phyloP scores from a whole-genome alignment of 139 green algal species.

The Tetraselmis striata region DNA sequence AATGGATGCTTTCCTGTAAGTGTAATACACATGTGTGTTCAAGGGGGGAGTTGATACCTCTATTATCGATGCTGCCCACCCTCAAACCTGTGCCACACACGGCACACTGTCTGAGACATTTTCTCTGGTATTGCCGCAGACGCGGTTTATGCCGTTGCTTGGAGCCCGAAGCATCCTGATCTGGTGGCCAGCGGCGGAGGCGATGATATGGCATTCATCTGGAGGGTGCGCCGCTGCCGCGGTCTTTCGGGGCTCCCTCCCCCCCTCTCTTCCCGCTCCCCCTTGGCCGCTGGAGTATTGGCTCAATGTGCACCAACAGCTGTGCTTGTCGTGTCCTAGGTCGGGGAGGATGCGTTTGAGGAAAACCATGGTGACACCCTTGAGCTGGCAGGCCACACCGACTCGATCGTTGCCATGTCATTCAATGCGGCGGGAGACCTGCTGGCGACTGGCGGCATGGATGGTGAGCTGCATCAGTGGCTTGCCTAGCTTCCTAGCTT shows the following conservation, averaged over 20 bases:
- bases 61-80: no score
- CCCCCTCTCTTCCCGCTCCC: background rate
- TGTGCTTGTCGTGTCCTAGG: slow-evolving; percentile 13
- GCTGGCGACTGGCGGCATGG: slow-evolving; percentile 80
- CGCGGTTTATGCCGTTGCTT: slow-evolving; percentile 68
- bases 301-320: background rate
- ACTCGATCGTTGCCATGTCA: slow-evolving; percentile 69
- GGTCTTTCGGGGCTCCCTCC: background rate
- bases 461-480: slow-evolving; percentile 65
- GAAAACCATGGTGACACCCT: slow-evolving; percentile 38
- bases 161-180: slow-evolving; percentile 45
- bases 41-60: background rate
- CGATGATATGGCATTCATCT: slow-evolving; percentile 73
- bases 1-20: background rate
- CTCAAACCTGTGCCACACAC: background rate
- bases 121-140: slow-evolving; percentile 25
- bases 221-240: slow-evolving; percentile 34
- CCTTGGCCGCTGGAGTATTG: no score
- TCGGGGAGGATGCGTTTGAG: slow-evolving; percentile 59
- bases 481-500: no score
- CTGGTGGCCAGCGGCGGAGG: slow-evolving; percentile 69
- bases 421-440: slow-evolving; percentile 68
- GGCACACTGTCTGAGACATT: background rate
- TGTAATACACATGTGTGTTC: background rate
- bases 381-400: slow-evolving; percentile 72